These are phyloP conservation scores for Penicillium sp. DNA, from an alignment of 2,329 filamentous ascomycete species.

Conservation along the genomic window DNA sequence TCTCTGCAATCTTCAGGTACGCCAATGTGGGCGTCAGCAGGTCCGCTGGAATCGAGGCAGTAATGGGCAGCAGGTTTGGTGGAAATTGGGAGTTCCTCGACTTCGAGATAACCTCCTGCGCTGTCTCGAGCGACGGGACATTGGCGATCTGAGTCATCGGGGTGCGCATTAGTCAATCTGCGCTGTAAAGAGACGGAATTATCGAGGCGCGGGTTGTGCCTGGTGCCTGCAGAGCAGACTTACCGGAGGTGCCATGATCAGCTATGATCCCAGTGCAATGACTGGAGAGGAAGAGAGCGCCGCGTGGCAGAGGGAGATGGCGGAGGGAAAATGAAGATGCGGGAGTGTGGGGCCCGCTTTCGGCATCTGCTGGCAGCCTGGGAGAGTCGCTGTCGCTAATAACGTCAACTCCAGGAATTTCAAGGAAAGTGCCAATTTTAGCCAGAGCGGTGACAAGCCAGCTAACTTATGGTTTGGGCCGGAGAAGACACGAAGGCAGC, in stretches of 20 bases:
- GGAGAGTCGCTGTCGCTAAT: background rate
- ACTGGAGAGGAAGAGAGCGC: background rate
- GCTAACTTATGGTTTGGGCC: too few species aligned
- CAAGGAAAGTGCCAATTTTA: too few species aligned
- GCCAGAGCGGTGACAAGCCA: too few species aligned
- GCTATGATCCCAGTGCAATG: constrained; percentile 4
- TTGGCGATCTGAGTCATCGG: constrained; percentile 50
- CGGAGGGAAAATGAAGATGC: constrained; percentile 28
- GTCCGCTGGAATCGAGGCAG: constrained; percentile 85
- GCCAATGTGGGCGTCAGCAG: constrained; percentile 93
- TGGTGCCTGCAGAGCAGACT: constrained; percentile 12
- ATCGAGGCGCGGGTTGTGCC: background rate
- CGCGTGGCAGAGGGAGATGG: constrained; percentile 20
- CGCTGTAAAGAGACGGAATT: background rate
- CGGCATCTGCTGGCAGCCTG: background rate
- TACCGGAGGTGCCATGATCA: constrained; percentile 35
- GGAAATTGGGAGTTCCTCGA: constrained; percentile 58
- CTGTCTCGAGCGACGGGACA: constrained; percentile 65
- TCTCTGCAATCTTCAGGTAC: constrained; percentile 85
- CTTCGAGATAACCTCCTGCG: constrained; percentile 60
- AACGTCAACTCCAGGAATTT: too few species aligned
- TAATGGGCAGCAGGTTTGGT: constrained; percentile 81
- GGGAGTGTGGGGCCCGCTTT: constrained; percentile 24
- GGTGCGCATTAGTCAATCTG: constrained; percentile 13
- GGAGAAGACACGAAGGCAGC: too few species aligned